A percentile compares a stretch with the other conserved stretches of the same genome.
Conservation (phyloP, 805 yeast species). For the Wickerhamiella nectarea region DNA sequence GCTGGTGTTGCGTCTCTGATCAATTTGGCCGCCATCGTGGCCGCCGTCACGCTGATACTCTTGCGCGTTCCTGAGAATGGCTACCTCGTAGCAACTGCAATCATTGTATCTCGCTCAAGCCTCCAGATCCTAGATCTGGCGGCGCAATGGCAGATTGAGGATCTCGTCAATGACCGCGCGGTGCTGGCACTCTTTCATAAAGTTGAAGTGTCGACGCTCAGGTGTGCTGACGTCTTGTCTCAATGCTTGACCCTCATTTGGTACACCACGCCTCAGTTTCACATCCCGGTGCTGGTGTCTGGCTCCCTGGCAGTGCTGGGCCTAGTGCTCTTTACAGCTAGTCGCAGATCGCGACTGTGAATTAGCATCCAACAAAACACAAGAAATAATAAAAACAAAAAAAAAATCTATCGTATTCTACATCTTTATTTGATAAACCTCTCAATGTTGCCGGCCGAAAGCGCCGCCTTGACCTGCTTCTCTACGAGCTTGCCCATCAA, state of each 20-base stretch:
- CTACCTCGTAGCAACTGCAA: not conserved
- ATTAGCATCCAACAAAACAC: too few species aligned
- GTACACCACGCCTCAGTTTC: conserved; percentile 1
- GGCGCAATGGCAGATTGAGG: conserved; percentile 2
- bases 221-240: not conserved
- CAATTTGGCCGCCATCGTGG: not conserved
- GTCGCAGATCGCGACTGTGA: too few species aligned
- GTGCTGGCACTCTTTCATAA: not conserved
- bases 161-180: conserved; percentile 5
- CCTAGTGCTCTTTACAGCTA: not conserved
- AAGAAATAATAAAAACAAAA: too few species aligned
- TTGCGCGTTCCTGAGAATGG: not conserved
- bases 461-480: conserved; percentile 57
- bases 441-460: conserved; percentile 18
- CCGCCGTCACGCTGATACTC: not conserved
- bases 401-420: too few species aligned
- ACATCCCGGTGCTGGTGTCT: not conserved
- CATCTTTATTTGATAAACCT: not conserved
- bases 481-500: conserved; percentile 84
- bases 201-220: not conserved
- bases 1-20: not conserved
- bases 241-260: conserved; percentile 6
- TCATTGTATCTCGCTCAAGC: not conserved
- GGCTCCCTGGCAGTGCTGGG: conserved; percentile 3
- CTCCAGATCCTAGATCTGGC: not conserved